Percentiles rank a stretch among this genome's conserved stretches.
These are phyloP conservation scores for Scedosporium minutisporum DNA, from an alignment of 2,329 filamentous ascomycete species.

Conservation along the genomic window DNA sequence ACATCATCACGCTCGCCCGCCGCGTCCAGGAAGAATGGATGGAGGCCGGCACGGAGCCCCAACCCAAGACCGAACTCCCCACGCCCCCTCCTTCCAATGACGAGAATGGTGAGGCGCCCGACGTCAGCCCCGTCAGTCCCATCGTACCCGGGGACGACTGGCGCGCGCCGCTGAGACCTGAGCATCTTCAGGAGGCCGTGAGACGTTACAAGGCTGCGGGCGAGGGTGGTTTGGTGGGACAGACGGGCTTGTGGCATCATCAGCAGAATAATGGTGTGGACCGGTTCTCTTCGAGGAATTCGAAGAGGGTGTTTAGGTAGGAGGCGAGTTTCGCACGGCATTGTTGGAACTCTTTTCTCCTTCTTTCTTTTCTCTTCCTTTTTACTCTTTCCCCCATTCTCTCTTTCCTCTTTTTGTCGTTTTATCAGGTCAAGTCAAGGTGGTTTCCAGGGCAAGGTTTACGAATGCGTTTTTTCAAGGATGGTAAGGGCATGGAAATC, in stretches of 20 bases:
- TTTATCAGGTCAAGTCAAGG: not conserved
- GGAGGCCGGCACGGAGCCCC: conserved; percentile 43
- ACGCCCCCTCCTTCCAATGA: conserved; percentile 26
- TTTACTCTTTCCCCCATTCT: not conserved
- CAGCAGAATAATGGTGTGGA: conserved; percentile 52
- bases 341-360: not conserved
- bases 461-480: not conserved
- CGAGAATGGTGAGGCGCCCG: not conserved
- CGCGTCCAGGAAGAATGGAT: conserved; percentile 65
- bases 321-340: not conserved
- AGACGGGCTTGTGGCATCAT: conserved; percentile 50
- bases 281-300: conserved; percentile 45
- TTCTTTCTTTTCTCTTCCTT: not conserved
- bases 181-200: conserved; percentile 65
- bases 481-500: not conserved
- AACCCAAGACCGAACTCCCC: conserved; percentile 45
- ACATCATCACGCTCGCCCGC: conserved; percentile 63
- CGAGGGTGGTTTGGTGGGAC: conserved; percentile 54
- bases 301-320: conserved; percentile 44
- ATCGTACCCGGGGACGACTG: conserved; percentile 15
- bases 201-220: conserved; percentile 54
- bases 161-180: conserved; percentile 56
- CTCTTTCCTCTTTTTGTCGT: not conserved
- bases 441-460: not conserved
- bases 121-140: not conserved